Conservation (phyloP, 2,329 filamentous ascomycete species). For the Spiromastix sp. region DNA sequence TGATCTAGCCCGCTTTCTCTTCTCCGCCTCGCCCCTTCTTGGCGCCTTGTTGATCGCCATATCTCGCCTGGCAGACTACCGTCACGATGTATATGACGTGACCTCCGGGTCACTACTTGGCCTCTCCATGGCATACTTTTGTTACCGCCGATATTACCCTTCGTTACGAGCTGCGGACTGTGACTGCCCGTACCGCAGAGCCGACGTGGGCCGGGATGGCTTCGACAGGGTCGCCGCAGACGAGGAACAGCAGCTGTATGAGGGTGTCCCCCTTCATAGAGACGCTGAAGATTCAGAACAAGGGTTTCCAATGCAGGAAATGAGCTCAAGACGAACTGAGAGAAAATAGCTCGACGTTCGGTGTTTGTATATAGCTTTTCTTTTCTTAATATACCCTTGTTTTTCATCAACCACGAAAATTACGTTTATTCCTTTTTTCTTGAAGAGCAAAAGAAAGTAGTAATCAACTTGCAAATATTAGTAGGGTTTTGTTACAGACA, state of each 20-base stretch:
- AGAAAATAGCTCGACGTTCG: background rate
- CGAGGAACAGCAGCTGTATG: constrained; percentile 10
- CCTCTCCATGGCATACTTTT: constrained; percentile 44
- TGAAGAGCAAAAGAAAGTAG: no score
- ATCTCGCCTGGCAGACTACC: constrained; percentile 52
- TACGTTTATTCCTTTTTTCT: background rate
- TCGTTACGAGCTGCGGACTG: constrained; percentile 10
- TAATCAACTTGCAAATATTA: no score
- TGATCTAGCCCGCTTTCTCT: constrained; percentile 44
- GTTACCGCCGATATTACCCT: constrained; percentile 52
- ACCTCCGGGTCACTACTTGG: constrained; percentile 46
- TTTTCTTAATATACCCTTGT: constrained; percentile 15
- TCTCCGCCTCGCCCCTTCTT: constrained; percentile 46
- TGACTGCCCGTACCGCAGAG: constrained; percentile 8
- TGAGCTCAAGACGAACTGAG: background rate
- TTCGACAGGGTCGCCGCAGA: constrained; percentile 8
- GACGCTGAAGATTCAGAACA: background rate
- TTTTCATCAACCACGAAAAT: background rate
- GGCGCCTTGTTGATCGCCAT: constrained; percentile 51
- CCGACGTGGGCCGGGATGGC: constrained; percentile 4
- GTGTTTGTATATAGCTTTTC: constrained; percentile 5
- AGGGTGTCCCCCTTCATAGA: background rate
- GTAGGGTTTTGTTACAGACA: no score
- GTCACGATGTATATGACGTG: constrained; percentile 56
- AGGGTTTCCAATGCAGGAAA: constrained; percentile 1